phyloP scores from a whole-genome alignment of 768 basidiomycete species.

The Kwoniella botswanensis region DNA sequence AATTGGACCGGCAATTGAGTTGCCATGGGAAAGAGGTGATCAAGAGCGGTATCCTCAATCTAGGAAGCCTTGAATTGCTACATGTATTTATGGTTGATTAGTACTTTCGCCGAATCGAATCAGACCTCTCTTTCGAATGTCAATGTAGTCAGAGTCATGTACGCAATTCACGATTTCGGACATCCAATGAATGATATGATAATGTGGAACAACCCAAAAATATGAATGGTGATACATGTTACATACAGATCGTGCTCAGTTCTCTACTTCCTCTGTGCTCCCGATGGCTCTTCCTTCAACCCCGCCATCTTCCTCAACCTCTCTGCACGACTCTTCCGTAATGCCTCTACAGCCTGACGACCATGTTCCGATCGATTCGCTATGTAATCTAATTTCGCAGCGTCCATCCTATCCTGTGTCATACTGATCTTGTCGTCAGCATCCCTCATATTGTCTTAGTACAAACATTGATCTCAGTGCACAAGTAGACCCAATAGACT shows the following conservation, averaged over 20 bases:
- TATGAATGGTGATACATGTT: not conserved
- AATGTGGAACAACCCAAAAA: not conserved
- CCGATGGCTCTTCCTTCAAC: slow-evolving; percentile 24
- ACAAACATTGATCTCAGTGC: too few species aligned
- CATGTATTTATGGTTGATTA: too few species aligned
- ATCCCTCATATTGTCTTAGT: not conserved
- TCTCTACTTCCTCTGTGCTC: not conserved
- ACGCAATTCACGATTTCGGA: too few species aligned
- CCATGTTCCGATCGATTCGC: slow-evolving; percentile 47
- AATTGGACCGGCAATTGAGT: too few species aligned
- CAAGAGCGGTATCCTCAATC: too few species aligned
- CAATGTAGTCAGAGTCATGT: too few species aligned
- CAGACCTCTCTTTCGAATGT: too few species aligned
- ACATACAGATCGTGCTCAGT: not conserved
- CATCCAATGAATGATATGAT: too few species aligned
- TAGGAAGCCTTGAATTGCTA: too few species aligned
- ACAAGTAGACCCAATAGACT: not conserved
- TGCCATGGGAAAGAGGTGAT: too few species aligned
- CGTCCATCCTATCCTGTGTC: slow-evolving; percentile 42
- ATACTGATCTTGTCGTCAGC: slow-evolving; percentile 30
- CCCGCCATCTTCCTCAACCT: slow-evolving; percentile 31
- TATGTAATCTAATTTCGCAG: slow-evolving; percentile 48
- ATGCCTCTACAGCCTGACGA: slow-evolving; percentile 40
- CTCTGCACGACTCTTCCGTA: slow-evolving; percentile 28
- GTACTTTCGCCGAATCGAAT: too few species aligned